Base-by-base conservation (phyloP, 495 filamentous ascomycete genomes). In the Penicillium coprophilum region DNA sequence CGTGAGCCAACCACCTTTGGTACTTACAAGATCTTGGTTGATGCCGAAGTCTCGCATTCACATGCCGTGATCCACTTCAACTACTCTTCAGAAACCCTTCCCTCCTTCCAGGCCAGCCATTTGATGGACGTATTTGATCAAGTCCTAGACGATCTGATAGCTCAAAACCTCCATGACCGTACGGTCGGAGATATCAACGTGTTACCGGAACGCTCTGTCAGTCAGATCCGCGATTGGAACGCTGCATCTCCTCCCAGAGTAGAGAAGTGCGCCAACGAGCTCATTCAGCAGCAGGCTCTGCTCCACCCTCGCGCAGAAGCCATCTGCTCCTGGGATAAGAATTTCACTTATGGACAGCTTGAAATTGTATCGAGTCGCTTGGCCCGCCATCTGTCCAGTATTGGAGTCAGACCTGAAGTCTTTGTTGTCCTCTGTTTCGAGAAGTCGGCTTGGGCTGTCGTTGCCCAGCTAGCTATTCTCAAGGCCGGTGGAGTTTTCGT, bases 401-500 rank as follows among this genome's bases (percentile, higher is more conserved):
- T 80, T 5, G 82, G 81, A 19, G 68, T 84, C 15, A 65, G 57
- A 12, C 69, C 70, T 0, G 77, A 79, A 46, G 59, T 59, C 0
- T 64, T 80, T 15, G 80, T 87, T 11, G 79, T 80, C 5, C 47
- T 87, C 1, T 83, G 69, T 39, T 84, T 85, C 24, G 80, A 84
- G 30, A 85, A 84, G 59, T 82, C 80, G 0, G 71, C 71, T 1
- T 85, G 80, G 81, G 72, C 76, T 12, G 56, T 81, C 6, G 70
- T 87, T 27, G 67, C 81, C 2, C 75, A 80, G 58, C 56, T 85
- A 3, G 83, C 80, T 1, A 74, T 87, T 17, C 67, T 82, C 7
- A 83, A 82, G 58, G 81, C 85, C 7, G 85, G 85, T 3, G 82
- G 78, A 19, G 82, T 77, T 0, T 83, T 83, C 61, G 78, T 85